These are phyloP conservation scores for Symbiodinium natans DNA, from an alignment of 73 alveolate species.

Conservation along the genomic window DNA sequence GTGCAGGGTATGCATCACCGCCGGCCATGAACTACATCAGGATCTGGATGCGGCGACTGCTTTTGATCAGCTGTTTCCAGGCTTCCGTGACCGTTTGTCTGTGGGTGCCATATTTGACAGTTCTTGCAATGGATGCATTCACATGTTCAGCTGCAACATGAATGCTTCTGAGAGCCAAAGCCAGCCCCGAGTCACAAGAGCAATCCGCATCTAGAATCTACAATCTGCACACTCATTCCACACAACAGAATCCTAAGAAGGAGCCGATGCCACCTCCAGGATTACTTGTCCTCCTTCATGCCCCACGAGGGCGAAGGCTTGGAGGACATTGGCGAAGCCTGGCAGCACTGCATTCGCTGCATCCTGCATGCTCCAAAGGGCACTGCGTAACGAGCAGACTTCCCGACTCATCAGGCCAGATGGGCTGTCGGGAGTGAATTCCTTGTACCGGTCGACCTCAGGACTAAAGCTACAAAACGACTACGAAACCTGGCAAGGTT, in stretches of 20 bases:
- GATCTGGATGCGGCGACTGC: not conserved
- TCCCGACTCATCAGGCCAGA: not conserved
- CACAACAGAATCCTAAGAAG: too few relatives aligned
- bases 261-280: slow-evolving; percentile 72
- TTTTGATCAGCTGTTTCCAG: too few relatives aligned
- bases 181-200: too few relatives aligned
- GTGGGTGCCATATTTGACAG: too few relatives aligned
- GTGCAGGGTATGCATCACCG: not conserved
- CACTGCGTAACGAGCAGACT: not conserved
- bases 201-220: too few relatives aligned
- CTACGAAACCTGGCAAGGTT: too few relatives aligned
- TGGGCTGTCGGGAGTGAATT: slow-evolving; percentile 44
- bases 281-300: slow-evolving; percentile 69
- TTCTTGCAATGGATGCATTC: too few relatives aligned
- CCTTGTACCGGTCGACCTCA: slow-evolving; percentile 20
- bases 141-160: too few relatives aligned
- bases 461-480: not conserved
- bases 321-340: slow-evolving; percentile 75
- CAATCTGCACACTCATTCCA: too few relatives aligned
- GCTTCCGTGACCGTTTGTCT: too few relatives aligned
- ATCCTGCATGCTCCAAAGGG: not conserved
- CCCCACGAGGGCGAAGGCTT: slow-evolving; percentile 66
- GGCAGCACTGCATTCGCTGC: not conserved
- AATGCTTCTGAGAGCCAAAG: too few relatives aligned
- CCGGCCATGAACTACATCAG: slow-evolving; percentile 11